A percentile compares a stretch with the other conserved stretches of the same genome.
Evolutionary conservation across 768 basidiomycete genomes (phyloP).

Genomic region (Russula brevipes): DNA sequence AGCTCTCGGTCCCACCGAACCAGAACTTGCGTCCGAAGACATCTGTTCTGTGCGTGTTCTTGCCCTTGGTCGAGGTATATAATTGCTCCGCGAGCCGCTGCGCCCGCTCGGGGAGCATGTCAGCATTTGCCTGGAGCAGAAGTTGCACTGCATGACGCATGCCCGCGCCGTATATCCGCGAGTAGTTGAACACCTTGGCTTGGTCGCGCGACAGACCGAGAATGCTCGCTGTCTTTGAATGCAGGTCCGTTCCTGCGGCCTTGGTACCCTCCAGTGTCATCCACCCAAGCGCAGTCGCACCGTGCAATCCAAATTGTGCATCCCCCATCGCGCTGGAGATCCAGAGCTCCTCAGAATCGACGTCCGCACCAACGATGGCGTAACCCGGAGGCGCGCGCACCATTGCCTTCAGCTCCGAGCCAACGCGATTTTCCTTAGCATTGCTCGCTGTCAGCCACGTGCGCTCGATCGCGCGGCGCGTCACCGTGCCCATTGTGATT

Average conservation of each 20-base stretch:
- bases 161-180: conserved; percentile 97
- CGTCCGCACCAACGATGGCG: conserved; percentile 94
- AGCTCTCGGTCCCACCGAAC: conserved; percentile 95
- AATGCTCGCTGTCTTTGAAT: conserved; percentile 93
- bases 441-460: conserved; percentile 99
- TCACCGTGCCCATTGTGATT: conserved; percentile 98
- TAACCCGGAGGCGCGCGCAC: conserved; percentile 91
- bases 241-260: conserved; percentile 87
- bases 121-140: conserved; percentile 77
- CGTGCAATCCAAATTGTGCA: conserved; percentile 94
- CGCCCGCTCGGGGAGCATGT: conserved; percentile 73
- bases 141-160: conserved; percentile 89
- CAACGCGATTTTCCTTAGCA: conserved; percentile 96
- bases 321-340: conserved; percentile 99
- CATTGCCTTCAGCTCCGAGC: conserved; percentile 98
- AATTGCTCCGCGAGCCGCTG: conserved; percentile 75
- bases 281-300: conserved; percentile 96
- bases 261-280: conserved; percentile 99
- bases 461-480: conserved; percentile 93
- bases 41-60: conserved; percentile 70
- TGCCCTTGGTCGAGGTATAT: conserved; percentile 91
- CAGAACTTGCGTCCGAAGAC: conserved; percentile 84
- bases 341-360: conserved; percentile 98
- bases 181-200: conserved; percentile 99
- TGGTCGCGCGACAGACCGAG: conserved; percentile 89